A percentile compares a stretch with the other conserved stretches of the same genome.
These are phyloP conservation scores for Suhomyces xylopsoci DNA, from an alignment of 805 yeast genomes.

Conservation along the genomic window DNA sequence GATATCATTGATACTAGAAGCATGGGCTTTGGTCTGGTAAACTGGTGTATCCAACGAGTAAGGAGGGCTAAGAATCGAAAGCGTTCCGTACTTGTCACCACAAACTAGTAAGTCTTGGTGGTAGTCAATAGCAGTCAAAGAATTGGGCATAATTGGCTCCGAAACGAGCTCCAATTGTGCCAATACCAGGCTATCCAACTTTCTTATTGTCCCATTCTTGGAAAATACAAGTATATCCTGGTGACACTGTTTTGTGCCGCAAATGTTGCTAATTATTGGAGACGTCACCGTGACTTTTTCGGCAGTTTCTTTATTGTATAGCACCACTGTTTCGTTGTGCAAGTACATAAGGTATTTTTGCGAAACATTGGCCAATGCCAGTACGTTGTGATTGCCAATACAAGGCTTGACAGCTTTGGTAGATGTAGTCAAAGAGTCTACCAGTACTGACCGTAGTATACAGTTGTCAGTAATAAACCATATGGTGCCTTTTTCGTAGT, in stretches of 20 bases:
- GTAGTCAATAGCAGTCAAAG: constrained; percentile 41
- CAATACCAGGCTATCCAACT: constrained; percentile 14
- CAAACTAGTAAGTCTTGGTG: constrained; percentile 23
- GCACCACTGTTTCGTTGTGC: background rate
- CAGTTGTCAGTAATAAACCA: constrained; percentile 23
- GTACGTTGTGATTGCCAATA: background rate
- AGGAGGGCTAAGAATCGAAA: constrained; percentile 21
- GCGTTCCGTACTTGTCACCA: constrained; percentile 51
- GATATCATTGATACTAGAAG: constrained; percentile 49
- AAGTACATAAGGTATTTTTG: background rate
- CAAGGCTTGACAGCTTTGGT: background rate
- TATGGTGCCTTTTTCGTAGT: constrained; percentile 16
- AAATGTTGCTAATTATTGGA: constrained; percentile 35
- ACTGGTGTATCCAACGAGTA: background rate
- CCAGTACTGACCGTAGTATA: constrained; percentile 7
- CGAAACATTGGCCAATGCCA: background rate
- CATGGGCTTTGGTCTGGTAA: constrained; percentile 45
- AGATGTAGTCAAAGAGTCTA: constrained; percentile 12
- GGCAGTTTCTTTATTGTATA: constrained; percentile 35
- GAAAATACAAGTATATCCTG: constrained; percentile 41
- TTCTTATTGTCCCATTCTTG: constrained; percentile 37
- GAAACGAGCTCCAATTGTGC: constrained; percentile 16
- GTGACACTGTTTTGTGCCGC: constrained; percentile 36
- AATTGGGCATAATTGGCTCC: constrained; percentile 36
- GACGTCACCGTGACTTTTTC: constrained; percentile 23